Conservation (phyloP, 1,284 basidiomycete genomes). For the Rhodotorula glutinis region DNA sequence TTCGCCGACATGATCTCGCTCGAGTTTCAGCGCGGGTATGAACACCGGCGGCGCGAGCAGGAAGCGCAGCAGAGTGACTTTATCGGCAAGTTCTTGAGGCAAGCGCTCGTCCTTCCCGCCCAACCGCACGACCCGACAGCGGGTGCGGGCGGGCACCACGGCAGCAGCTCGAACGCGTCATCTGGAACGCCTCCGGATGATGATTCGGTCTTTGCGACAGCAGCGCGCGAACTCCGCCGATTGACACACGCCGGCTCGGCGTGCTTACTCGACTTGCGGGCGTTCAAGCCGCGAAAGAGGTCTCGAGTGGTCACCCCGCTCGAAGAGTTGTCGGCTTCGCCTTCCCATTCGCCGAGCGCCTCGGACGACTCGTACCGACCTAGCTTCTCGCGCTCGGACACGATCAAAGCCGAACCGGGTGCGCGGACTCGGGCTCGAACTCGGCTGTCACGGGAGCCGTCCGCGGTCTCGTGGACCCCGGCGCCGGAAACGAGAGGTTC, state of each 20-base stretch:
- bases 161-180: neutral
- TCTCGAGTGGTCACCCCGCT: neutral
- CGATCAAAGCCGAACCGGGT: neutral
- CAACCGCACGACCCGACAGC: conserved; percentile 2
- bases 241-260: conserved; percentile 19
- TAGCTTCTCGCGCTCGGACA: too few relatives aligned
- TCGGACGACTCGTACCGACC: conserved; percentile 4
- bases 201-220: conserved; percentile 6
- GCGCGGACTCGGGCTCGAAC: too few relatives aligned
- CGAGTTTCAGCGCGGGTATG: conserved; percentile 29
- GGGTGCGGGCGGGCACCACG: too few relatives aligned
- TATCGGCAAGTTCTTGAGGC: conserved; percentile 13
- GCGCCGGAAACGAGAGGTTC: neutral
- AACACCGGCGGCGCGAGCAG: conserved; percentile 19
- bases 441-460: neutral
- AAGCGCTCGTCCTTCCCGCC: conserved; percentile 22
- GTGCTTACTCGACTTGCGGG: conserved; percentile 27
- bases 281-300: neutral
- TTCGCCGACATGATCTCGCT: conserved; percentile 29
- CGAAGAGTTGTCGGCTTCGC: neutral
- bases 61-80: conserved; percentile 21
- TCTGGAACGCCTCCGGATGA: neutral
- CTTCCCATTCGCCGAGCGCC: neutral
- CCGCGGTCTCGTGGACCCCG: neutral
- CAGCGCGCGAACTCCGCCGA: conserved; percentile 1